Conservation (phyloP, 2,329 filamentous ascomycete species). For the Corynespora cassiicola region DNA sequence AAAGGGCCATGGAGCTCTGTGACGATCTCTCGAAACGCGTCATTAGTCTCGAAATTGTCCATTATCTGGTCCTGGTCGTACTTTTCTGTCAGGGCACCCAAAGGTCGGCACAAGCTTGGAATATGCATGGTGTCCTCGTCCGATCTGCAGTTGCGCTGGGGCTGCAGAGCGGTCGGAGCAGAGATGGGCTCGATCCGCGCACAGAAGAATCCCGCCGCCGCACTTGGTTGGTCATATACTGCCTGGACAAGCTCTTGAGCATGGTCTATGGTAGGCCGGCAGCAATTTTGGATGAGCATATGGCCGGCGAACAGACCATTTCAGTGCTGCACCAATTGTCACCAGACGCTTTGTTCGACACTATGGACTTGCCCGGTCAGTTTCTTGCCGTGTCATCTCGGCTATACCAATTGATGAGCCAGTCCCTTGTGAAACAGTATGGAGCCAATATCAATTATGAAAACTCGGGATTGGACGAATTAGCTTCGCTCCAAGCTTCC, state of each 20-base stretch:
- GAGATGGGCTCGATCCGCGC: constrained; percentile 1
- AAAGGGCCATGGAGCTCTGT: no score
- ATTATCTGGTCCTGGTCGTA: no score
- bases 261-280: constrained; percentile 5
- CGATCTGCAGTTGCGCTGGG: constrained; percentile 4
- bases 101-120: no score
- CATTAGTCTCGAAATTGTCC: no score
- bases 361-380: constrained; percentile 3
- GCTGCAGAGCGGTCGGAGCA: constrained; percentile 1
- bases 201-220: constrained; percentile 2
- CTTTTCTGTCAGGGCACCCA: no score
- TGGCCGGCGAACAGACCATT: neutral
- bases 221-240: constrained; percentile 5
- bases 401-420: no score
- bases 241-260: constrained; percentile 7
- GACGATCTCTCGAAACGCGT: no score
- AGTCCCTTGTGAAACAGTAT: no score
- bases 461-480: no score
- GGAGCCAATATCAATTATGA: no score
- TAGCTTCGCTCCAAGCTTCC: no score
- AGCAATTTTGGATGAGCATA: constrained; percentile 3
- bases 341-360: neutral
- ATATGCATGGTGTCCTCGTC: neutral
- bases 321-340: neutral
- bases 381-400: constrained; percentile 7